Percentiles rank a stretch among this genome's conserved stretches.
phyloP scores from a whole-genome alignment of 768 basidiomycete species.

The Naganishia randhawae region DNA sequence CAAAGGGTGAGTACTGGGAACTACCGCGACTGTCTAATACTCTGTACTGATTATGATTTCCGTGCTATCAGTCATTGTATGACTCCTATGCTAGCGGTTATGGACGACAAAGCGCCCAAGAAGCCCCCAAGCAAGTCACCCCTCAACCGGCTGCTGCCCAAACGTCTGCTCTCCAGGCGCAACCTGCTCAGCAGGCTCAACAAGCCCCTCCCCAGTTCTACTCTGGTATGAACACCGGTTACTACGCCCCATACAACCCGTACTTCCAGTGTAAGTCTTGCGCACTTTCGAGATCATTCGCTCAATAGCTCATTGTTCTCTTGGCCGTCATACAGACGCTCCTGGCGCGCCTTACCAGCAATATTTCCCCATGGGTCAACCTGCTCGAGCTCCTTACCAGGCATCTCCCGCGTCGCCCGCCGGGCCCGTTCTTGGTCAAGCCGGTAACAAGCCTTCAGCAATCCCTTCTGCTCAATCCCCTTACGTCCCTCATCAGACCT shows the following conservation, averaged over 20 bases:
- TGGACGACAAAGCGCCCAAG: constrained; percentile 39
- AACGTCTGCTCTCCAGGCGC: constrained; percentile 23
- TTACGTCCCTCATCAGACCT: constrained; percentile 39
- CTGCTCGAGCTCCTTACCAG: constrained; percentile 41
- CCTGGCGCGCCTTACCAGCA: constrained; percentile 47
- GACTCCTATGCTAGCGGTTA: constrained; percentile 49
- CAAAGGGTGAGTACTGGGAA: constrained; percentile 37
- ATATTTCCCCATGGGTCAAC: constrained; percentile 47
- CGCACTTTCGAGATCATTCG: background rate
- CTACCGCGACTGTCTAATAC: background rate
- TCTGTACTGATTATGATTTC: background rate
- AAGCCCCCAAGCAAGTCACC: constrained; percentile 42
- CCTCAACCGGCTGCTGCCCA: constrained; percentile 37
- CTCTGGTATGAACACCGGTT: constrained; percentile 44
- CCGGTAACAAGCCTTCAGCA: constrained; percentile 33
- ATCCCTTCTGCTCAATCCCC: constrained; percentile 40
- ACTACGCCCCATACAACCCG: constrained; percentile 51
- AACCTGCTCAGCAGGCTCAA: constrained; percentile 39
- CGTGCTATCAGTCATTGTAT: constrained; percentile 36
- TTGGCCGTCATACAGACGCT: constrained; percentile 38
- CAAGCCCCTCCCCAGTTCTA: constrained; percentile 44
- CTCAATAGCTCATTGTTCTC: constrained; percentile 19
- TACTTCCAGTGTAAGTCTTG: constrained; percentile 49
- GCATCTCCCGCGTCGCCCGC: constrained; percentile 23
- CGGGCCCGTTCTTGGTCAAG: constrained; percentile 38